Evolutionary conservation across 345 rosid genomes (phyloP).

Genomic region (Trapa incisa): DNA sequence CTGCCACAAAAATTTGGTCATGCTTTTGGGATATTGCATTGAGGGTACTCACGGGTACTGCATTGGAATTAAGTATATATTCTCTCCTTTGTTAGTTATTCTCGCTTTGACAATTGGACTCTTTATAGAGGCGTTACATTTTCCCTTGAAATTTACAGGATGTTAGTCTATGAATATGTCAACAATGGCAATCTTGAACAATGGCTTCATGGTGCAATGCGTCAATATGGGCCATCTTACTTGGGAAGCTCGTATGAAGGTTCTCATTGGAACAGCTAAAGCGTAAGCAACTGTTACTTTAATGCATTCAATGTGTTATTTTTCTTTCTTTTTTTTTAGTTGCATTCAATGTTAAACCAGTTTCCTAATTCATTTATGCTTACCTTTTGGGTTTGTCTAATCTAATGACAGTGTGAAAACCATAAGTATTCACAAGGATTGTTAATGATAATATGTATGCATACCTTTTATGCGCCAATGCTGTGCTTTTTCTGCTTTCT

Average conservation of each 20-base stretch:
- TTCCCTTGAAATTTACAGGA: slow-evolving; percentile 9
- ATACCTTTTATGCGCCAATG: no score
- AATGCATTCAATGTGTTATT: background rate
- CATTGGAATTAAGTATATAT: background rate
- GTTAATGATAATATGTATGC: no score
- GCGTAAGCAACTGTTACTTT: slow-evolving; percentile 20
- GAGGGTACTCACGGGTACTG: slow-evolving; percentile 14
- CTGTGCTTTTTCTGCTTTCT: no score
- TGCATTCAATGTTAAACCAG: background rate
- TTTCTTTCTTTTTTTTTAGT: background rate
- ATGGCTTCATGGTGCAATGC: slow-evolving; percentile 49
- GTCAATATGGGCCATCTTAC: slow-evolving; percentile 35
- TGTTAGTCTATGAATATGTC: slow-evolving; percentile 35
- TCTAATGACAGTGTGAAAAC: no score
- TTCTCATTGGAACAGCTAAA: slow-evolving; percentile 41
- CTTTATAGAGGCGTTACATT: background rate
- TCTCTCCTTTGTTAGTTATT: background rate
- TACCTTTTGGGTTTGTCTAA: no score
- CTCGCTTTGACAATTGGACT: background rate
- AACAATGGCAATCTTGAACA: slow-evolving; percentile 39
- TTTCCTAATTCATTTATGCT: no score
- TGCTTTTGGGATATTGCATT: slow-evolving; percentile 15
- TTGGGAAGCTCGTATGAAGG: slow-evolving; percentile 42
- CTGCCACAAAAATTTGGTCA: slow-evolving; percentile 16
- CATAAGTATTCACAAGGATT: no score